Evolutionary conservation across 1,284 basidiomycete genomes (phyloP).

Genomic region (Schizophyllum amplum): DNA sequence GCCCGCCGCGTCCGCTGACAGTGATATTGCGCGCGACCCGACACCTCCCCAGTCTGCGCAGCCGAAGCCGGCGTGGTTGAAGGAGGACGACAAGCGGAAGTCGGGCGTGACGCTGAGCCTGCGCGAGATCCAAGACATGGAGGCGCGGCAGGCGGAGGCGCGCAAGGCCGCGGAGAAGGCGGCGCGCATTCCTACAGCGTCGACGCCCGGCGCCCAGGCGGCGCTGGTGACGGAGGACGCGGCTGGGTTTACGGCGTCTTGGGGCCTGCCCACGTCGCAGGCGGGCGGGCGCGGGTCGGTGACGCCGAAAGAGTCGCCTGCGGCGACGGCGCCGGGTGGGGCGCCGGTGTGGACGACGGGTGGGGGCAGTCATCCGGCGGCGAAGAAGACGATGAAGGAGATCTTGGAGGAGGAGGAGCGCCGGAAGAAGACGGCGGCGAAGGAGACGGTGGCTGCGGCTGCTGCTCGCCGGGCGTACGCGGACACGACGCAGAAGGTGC

Average conservation of each 20-base stretch:
- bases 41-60: slow-evolving; percentile 19
- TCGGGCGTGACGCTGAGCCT: slow-evolving; percentile 54
- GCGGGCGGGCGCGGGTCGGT: slow-evolving; percentile 42
- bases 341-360: slow-evolving; percentile 60
- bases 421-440: slow-evolving; percentile 61
- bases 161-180: slow-evolving; percentile 59
- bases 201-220: slow-evolving; percentile 30
- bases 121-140: slow-evolving; percentile 93
- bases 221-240: slow-evolving; percentile 41
- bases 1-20: slow-evolving; percentile 6
- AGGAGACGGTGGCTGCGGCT: slow-evolving; percentile 41
- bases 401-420: slow-evolving; percentile 97
- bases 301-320: slow-evolving; percentile 38
- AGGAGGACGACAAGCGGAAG: slow-evolving; percentile 51
- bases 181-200: slow-evolving; percentile 43
- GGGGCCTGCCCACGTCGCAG: slow-evolving; percentile 74
- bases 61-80: slow-evolving; percentile 50
- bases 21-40: slow-evolving; percentile 10
- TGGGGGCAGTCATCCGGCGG: slow-evolving; percentile 37
- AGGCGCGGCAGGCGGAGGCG: slow-evolving; percentile 74
- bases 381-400: slow-evolving; percentile 96
- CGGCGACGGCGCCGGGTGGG: slow-evolving; percentile 22
- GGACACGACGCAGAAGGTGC: slow-evolving; percentile 71
- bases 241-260: slow-evolving; percentile 59
- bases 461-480: slow-evolving; percentile 69